Evolutionary conservation across 2,329 filamentous ascomycete species (phyloP).

Genomic region (Sporothrix inflata): DNA sequence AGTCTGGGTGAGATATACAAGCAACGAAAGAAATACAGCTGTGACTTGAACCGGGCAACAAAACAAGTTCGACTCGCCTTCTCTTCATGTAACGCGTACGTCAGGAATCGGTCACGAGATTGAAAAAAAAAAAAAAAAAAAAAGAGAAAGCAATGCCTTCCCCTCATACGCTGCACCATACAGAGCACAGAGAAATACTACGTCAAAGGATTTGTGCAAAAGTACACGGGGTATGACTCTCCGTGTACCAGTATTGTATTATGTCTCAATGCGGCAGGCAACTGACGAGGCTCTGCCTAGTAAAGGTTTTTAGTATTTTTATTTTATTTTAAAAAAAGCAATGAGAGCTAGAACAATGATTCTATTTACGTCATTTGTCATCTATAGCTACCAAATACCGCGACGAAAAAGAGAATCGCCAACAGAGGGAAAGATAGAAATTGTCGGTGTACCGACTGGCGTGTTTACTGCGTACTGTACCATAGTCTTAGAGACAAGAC

Average conservation of each 20-base stretch:
- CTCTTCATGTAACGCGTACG: not conserved
- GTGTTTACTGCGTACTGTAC: not conserved
- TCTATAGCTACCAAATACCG: too few relatives aligned
- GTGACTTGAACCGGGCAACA: not conserved
- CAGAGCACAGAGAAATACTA: not conserved
- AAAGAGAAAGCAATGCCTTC: not conserved
- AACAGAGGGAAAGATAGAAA: not conserved
- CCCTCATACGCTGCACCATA: too few relatives aligned
- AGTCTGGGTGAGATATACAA: not conserved
- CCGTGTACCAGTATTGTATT: not conserved
- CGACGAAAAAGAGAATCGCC: too few relatives aligned
- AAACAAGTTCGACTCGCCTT: not conserved
- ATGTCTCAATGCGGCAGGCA: not conserved
- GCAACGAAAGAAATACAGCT: not conserved
- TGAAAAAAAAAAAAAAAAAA: not conserved
- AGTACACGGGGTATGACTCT: not conserved
- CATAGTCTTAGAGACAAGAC: too few relatives aligned
- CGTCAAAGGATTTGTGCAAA: too few relatives aligned
- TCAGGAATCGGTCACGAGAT: not conserved
- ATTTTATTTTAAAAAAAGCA: too few relatives aligned
- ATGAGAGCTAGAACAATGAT: too few relatives aligned
- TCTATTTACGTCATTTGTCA: too few relatives aligned
- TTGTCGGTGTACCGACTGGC: not conserved
- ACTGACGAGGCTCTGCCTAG: not conserved
- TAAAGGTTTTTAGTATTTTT: too few relatives aligned